These are phyloP conservation scores for Venturia aucupariae DNA, from an alignment of 2,329 filamentous ascomycete genomes.

Conservation along the genomic window DNA sequence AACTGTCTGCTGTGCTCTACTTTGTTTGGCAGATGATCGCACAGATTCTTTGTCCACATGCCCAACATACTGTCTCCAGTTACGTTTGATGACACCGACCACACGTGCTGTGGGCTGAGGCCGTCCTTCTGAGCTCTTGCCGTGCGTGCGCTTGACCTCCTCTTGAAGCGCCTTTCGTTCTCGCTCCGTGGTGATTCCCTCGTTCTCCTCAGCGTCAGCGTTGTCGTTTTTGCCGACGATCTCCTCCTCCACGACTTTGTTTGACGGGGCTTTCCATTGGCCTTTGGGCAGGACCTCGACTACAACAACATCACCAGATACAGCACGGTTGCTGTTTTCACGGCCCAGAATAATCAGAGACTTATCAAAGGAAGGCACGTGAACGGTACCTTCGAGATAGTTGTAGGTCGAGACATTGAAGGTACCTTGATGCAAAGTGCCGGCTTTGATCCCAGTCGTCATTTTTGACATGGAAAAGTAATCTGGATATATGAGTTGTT, in stretches of 20 bases:
- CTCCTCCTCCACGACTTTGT: conserved; percentile 93
- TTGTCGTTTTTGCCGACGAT: conserved; percentile 87
- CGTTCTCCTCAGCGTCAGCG: conserved; percentile 66
- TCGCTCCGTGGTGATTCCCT: conserved; percentile 73
- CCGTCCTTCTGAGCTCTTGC: conserved; percentile 62
- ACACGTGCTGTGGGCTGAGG: conserved; percentile 87
- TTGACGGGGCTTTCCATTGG: conserved; percentile 94
- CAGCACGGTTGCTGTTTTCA: conserved; percentile 90
- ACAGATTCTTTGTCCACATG: conserved; percentile 86
- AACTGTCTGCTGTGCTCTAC: conserved; percentile 79
- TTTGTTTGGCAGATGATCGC: conserved; percentile 61
- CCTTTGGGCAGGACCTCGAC: conserved; percentile 88
- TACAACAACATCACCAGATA: conserved; percentile 87
- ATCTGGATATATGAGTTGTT: conserved; percentile 69
- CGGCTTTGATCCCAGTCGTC: conserved; percentile 85
- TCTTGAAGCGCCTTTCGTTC: conserved; percentile 84
- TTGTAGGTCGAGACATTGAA: conserved; percentile 98
- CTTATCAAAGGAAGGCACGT: conserved; percentile 83
- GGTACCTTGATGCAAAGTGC: conserved; percentile 82
- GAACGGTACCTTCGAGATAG: conserved; percentile 87
- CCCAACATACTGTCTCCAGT: conserved; percentile 97
- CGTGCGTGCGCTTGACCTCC: conserved; percentile 79
- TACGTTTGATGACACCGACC: conserved; percentile 85
- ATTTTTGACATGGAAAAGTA: conserved; percentile 84
- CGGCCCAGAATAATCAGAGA: conserved; percentile 78